Evolutionary conservation across 148 eudicot species (phyloP).

Genomic region (Arctostaphylos glauca): DNA sequence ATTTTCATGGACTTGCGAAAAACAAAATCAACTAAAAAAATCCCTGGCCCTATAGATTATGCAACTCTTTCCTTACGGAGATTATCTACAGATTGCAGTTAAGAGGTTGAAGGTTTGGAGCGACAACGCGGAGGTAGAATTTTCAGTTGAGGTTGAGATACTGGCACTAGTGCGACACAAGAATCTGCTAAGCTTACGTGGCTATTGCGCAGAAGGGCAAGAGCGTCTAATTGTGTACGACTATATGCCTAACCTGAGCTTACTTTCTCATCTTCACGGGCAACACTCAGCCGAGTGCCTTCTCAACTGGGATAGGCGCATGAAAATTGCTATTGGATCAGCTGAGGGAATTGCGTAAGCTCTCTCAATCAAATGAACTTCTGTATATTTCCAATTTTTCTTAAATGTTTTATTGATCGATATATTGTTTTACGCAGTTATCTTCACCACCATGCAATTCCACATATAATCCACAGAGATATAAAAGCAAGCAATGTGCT

Average conservation of each 20-base stretch:
- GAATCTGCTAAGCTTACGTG: slow-evolving; percentile 79
- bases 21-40: background rate
- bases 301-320: slow-evolving; percentile 81
- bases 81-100: slow-evolving; percentile 75
- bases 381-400: background rate
- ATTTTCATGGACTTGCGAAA: background rate
- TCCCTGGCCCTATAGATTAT: background rate
- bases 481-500: slow-evolving; percentile 89
- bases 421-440: slow-evolving; percentile 43
- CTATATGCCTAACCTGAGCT: slow-evolving; percentile 84
- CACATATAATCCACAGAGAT: slow-evolving; percentile 93
- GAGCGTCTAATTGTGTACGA: slow-evolving; percentile 91
- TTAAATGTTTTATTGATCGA: background rate
- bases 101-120: slow-evolving; percentile 91
- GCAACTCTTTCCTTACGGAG: background rate
- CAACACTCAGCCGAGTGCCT: slow-evolving; percentile 80
- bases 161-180: slow-evolving; percentile 86
- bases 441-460: slow-evolving; percentile 83
- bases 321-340: slow-evolving; percentile 82
- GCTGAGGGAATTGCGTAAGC: slow-evolving; percentile 92
- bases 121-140: slow-evolving; percentile 84
- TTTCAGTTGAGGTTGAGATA: slow-evolving; percentile 78
- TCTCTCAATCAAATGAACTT: background rate
- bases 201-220: slow-evolving; percentile 93
- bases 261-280: slow-evolving; percentile 86